Evolutionary conservation across 805 yeast genomes (phyloP), one percentile per base, ranked within the genome.

Genomic region (Monosporozyma yasuniensis): DNA sequence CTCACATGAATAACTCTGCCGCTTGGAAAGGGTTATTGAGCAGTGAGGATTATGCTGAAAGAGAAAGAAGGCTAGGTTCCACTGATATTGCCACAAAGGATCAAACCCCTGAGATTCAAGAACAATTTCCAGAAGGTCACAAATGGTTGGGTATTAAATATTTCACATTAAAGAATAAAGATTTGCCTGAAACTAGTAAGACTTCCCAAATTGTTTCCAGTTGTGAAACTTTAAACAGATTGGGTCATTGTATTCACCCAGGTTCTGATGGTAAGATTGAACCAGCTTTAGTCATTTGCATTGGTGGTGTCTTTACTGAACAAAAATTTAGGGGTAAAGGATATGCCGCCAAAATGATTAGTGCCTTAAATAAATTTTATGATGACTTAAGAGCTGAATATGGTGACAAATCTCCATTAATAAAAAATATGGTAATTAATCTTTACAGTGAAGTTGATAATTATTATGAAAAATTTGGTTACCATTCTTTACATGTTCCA

Each of bases 401-500:
- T 2, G 49, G 48, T 10, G 59, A 56, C 10, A 47, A 39, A 8
- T 59, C 63, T 11, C 63, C 63, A 25, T 63, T 71, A 30, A 55
- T 64, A 45, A 54, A 59, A 9, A 60, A 67, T 19, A 52, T 63
- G 21, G 61, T 74, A 14, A 63, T 73, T 35, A 70, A 71, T 39
- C 72, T 87, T 47, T 87, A 86, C 72, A 83, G 91, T 53, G 93
- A 83, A 46, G 79, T 85, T 19, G 91, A 85, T 14, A 75, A 72
- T 30, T 86, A 75, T 56, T 88, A 88, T 63, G 68, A 72, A 35
- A 69, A 72, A 54, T 78, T 83, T 54, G 95, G 90, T 0, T 84
- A 77, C 60, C 67, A 61, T n/a, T 67, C 72, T 16, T 48, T 58
- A 44, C 73, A 69, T 46, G 69, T 71, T 5, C 72, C 73, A 12